Conservation (phyloP, 345 rosid species). For the Citrus australasica region DNA sequence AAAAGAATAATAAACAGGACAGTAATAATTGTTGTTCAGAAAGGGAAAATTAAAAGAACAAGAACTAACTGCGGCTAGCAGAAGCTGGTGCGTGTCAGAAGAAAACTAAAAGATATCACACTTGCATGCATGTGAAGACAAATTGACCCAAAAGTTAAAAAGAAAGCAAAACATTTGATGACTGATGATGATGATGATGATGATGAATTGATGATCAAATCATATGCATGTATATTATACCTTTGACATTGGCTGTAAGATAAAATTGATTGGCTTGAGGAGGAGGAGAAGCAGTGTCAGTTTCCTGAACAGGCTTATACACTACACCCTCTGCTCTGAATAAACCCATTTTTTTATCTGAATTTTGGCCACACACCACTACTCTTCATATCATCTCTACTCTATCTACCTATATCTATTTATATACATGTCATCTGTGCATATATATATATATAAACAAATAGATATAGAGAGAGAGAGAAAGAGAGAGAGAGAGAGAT, state of each 20-base stretch:
- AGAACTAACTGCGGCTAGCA: background rate
- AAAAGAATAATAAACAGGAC: too few species aligned
- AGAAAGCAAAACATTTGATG: too few species aligned
- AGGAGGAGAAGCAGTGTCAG: conserved; percentile 53
- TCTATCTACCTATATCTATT: background rate
- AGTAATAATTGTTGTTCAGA: background rate
- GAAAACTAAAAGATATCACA: too few species aligned
- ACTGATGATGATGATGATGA: too few species aligned
- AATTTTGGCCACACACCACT: too few species aligned
- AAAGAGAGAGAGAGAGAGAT: background rate
- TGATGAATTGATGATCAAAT: background rate
- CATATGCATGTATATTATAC: background rate
- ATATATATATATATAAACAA: background rate
- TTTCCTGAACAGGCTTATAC: conserved; percentile 43
- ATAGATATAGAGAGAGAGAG: background rate
- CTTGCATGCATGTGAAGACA: too few species aligned
- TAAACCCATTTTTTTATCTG: conserved; percentile 34
- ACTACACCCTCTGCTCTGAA: conserved; percentile 31
- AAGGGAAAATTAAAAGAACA: background rate
- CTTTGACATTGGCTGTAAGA: conserved; percentile 60
- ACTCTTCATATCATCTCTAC: too few species aligned
- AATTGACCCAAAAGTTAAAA: background rate
- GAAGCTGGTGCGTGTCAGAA: too few species aligned
- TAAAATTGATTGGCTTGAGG: conserved; percentile 34
- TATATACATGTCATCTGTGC: too few species aligned